A percentile compares a stretch with the other conserved stretches of the same genome.
Evolutionary conservation across 2,329 filamentous ascomycete genomes (phyloP).

Genomic region (Amauroascus niger): DNA sequence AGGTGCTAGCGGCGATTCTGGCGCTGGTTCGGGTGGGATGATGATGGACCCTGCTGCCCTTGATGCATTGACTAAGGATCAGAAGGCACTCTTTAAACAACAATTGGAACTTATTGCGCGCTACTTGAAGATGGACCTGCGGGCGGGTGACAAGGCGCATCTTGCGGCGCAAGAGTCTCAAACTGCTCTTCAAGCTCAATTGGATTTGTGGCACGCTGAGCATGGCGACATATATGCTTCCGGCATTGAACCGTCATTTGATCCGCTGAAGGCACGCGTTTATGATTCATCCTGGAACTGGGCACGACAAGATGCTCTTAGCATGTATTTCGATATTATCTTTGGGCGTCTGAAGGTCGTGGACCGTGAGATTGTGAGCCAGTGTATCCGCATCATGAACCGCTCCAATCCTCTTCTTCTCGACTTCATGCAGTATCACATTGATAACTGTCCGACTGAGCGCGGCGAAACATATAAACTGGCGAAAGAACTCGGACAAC

Average conservation of each 20-base stretch:
- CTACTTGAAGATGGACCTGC: slow-evolving; percentile 94
- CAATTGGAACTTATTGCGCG: slow-evolving; percentile 90
- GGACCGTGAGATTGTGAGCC: slow-evolving; percentile 95
- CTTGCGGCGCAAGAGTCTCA: slow-evolving; percentile 76
- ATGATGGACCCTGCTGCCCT: slow-evolving; percentile 99
- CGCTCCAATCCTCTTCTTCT: slow-evolving; percentile 89
- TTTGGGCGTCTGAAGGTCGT: slow-evolving; percentile 88
- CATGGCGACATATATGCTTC: slow-evolving; percentile 94
- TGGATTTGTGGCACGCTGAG: slow-evolving; percentile 90
- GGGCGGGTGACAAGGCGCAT: slow-evolving; percentile 90
- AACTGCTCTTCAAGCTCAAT: slow-evolving; percentile 77
- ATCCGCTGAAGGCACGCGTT: slow-evolving; percentile 80
- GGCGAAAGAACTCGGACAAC: slow-evolving; percentile 86
- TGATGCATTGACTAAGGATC: slow-evolving; percentile 93
- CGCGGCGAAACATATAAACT: slow-evolving; percentile 95
- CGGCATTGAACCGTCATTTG: slow-evolving; percentile 91
- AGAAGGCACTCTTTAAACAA: slow-evolving; percentile 93
- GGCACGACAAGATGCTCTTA: slow-evolving; percentile 92
- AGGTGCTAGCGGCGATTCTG: slow-evolving; percentile 59
- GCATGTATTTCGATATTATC: slow-evolving; percentile 99
- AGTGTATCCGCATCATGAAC: slow-evolving; percentile 99
- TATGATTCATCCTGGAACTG: slow-evolving; percentile 99
- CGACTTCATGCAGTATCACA: slow-evolving; percentile 99
- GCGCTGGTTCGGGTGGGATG: slow-evolving; percentile 69
- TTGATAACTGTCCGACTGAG: slow-evolving; percentile 95